These are phyloP conservation scores for Penicillium verrucosum DNA, from an alignment of 2,329 filamentous ascomycete genomes.

Conservation along the genomic window DNA sequence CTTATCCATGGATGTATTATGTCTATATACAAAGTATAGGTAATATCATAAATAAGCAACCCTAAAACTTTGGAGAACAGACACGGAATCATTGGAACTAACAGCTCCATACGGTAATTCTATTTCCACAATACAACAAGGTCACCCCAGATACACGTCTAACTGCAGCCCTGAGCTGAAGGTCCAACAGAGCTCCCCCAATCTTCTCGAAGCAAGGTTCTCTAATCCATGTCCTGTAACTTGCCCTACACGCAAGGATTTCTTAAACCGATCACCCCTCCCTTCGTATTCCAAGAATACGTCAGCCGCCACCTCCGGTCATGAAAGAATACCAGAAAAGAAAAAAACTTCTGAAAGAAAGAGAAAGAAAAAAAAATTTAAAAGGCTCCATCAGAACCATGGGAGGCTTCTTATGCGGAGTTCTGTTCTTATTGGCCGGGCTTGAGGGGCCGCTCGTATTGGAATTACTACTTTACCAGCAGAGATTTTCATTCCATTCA, in stretches of 20 bases:
- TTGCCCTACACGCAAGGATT: conserved; percentile 11
- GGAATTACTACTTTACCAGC: conserved; percentile 12
- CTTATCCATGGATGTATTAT: too few species aligned
- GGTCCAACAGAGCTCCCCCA: not conserved
- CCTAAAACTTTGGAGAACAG: not conserved
- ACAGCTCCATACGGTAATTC: not conserved
- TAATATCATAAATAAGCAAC: too few species aligned
- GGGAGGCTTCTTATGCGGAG: conserved; percentile 3
- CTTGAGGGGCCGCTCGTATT: conserved; percentile 15
- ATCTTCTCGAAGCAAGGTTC: conserved; percentile 24
- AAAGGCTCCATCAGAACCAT: conserved; percentile 14
- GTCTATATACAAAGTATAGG: too few species aligned
- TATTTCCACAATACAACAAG: not conserved
- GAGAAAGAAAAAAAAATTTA: not conserved
- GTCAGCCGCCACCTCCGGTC: conserved; percentile 15
- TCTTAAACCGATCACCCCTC: not conserved
- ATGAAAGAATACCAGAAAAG: not conserved
- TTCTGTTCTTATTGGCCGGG: conserved; percentile 13
- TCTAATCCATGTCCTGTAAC: conserved; percentile 10
- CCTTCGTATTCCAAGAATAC: conserved; percentile 8
- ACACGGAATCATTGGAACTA: not conserved
- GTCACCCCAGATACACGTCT: not conserved
- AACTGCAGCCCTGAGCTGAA: not conserved
- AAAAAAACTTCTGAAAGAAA: conserved; percentile 2
- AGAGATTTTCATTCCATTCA: conserved; percentile 8